These are phyloP conservation scores for Alternaria hordeiaustralica DNA, from an alignment of 2,329 filamentous ascomycete genomes.

Conservation along the genomic window DNA sequence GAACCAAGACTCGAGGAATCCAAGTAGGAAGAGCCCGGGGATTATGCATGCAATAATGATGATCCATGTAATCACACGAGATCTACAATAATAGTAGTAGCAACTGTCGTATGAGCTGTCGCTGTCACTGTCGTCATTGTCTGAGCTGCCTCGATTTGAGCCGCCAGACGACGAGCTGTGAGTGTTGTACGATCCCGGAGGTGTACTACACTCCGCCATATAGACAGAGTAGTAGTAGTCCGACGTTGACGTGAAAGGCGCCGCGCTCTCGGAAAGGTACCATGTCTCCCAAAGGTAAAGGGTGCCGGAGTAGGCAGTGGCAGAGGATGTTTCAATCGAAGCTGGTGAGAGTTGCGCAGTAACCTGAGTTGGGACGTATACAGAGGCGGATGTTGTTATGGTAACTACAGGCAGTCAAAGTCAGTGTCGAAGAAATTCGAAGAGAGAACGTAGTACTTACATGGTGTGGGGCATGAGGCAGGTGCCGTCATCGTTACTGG, in stretches of 20 bases:
- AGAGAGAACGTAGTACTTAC: background rate
- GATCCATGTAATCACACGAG: constrained; percentile 26
- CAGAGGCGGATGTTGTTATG: constrained; percentile 23
- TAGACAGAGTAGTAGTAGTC: constrained; percentile 36
- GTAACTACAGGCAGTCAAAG: constrained; percentile 13
- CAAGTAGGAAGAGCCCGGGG: constrained; percentile 39
- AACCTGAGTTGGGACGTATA: constrained; percentile 32
- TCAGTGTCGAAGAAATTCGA: background rate
- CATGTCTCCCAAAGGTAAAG: constrained; percentile 29
- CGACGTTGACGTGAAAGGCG: constrained; percentile 27
- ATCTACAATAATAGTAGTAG: constrained; percentile 22
- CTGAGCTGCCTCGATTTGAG: background rate
- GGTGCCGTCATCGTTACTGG: constrained; percentile 41
- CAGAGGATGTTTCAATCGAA: constrained; percentile 21
- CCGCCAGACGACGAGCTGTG: background rate
- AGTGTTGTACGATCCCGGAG: constrained; percentile 14
- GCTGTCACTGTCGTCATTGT: background rate
- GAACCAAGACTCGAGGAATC: constrained; percentile 41
- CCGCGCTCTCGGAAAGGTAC: constrained; percentile 33
- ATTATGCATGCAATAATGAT: constrained; percentile 39
- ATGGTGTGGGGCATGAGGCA: constrained; percentile 33
- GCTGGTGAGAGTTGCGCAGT: constrained; percentile 31
- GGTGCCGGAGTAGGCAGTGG: constrained; percentile 5
- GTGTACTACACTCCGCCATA: constrained; percentile 32
- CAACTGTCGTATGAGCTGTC: constrained; percentile 9